These are phyloP conservation scores for Beauveria bassiana DNA, from an alignment of 2,329 filamentous ascomycete genomes.

Conservation along the genomic window DNA sequence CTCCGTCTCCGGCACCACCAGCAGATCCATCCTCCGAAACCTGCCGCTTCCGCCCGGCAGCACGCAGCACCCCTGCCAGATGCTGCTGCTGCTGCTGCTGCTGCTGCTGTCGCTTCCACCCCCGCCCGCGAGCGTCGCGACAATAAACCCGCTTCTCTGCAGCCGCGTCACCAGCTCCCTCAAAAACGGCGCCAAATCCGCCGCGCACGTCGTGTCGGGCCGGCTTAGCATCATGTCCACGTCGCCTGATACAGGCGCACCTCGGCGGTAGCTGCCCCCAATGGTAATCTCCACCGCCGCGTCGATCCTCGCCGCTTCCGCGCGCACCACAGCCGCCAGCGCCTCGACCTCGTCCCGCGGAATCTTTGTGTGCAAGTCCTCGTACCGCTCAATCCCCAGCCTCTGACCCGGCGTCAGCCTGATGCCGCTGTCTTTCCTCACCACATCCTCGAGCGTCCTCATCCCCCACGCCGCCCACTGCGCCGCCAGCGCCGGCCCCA, in stretches of 20 bases:
- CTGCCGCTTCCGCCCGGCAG: slow-evolving; percentile 45
- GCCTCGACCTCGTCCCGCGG: slow-evolving; percentile 66
- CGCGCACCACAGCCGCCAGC: slow-evolving; percentile 58
- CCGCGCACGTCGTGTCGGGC: slow-evolving; percentile 41
- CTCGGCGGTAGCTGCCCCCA: slow-evolving; percentile 78
- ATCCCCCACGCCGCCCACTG: slow-evolving; percentile 72
- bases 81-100: slow-evolving; percentile 59
- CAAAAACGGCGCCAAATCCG: slow-evolving; percentile 55
- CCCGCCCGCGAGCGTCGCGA: slow-evolving; percentile 56
- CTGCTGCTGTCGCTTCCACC: slow-evolving; percentile 35
- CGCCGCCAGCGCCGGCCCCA: slow-evolving; percentile 60
- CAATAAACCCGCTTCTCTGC: slow-evolving; percentile 56
- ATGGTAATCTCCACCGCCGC: slow-evolving; percentile 60
- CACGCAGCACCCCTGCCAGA: slow-evolving; percentile 83
- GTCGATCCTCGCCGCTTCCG: slow-evolving; percentile 53
- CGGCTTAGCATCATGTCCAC: slow-evolving; percentile 81
- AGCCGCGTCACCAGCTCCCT: slow-evolving; percentile 56
- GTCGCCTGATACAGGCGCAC: slow-evolving; percentile 66
- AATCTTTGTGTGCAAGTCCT: slow-evolving; percentile 72
- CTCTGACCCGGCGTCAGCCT: slow-evolving; percentile 61
- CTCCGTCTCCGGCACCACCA: slow-evolving; percentile 73
- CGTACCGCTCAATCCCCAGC: slow-evolving; percentile 70
- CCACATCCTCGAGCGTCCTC: slow-evolving; percentile 66
- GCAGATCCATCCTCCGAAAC: slow-evolving; percentile 79
- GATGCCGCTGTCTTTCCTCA: slow-evolving; percentile 21